Conservation (phyloP, 148 eudicot species). For the Camellia sinensis region DNA sequence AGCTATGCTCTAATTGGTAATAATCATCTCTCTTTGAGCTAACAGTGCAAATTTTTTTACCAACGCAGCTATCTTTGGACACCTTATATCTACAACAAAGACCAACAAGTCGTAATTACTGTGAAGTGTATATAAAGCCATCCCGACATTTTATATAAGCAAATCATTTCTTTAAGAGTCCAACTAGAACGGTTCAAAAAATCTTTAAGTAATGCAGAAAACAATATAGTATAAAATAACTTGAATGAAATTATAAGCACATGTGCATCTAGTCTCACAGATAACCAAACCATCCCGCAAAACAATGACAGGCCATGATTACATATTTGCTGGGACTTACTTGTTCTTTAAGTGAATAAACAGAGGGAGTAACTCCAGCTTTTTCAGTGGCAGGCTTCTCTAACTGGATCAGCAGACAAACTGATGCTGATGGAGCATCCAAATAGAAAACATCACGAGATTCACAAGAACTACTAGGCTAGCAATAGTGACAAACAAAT, state of each 20-base stretch:
- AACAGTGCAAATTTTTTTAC: neutral
- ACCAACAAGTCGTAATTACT: neutral
- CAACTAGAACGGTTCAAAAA: neutral
- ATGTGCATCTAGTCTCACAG: neutral
- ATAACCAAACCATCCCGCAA: neutral
- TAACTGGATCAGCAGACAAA: slow-evolving; percentile 87
- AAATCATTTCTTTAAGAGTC: slow-evolving; percentile 6
- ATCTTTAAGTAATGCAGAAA: neutral
- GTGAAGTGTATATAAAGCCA: too few species aligned
- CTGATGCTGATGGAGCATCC: slow-evolving; percentile 96
- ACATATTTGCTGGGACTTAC: slow-evolving; percentile 38
- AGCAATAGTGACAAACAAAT: slow-evolving; percentile 16
- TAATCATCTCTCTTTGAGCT: neutral
- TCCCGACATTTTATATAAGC: neutral
- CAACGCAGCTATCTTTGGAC: too few species aligned
- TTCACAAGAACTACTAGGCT: slow-evolving; percentile 68
- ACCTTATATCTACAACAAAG: neutral
- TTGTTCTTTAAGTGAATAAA: slow-evolving; percentile 96
- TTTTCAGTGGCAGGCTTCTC: slow-evolving; percentile 98
- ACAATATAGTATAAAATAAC: neutral
- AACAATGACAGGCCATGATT: slow-evolving; percentile 1
- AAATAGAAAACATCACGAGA: slow-evolving; percentile 80
- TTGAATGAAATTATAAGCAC: neutral
- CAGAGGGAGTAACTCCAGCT: slow-evolving; percentile 92
- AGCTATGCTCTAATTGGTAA: neutral